phyloP scores from a whole-genome alignment of 108 stramenopile species.

The Pseudonitzschia pungens region DNA sequence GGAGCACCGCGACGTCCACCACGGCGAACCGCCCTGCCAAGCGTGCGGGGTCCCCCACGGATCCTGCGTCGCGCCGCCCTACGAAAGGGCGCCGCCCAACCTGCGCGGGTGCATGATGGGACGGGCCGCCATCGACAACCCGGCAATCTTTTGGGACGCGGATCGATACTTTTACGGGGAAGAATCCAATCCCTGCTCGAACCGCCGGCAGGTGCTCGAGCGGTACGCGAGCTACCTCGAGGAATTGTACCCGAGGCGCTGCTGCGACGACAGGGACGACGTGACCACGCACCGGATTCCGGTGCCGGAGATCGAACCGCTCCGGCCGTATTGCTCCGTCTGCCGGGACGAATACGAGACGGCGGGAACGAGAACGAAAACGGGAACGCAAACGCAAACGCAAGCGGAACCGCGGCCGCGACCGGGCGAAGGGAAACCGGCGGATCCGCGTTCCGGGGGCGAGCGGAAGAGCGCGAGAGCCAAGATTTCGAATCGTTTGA shows the following conservation, averaged over 20 bases:
- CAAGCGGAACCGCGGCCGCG: not conserved
- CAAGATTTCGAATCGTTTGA: constrained; percentile 51
- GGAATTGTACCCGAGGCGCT: constrained; percentile 66
- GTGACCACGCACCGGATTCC: constrained; percentile 25
- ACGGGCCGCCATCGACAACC: constrained; percentile 70
- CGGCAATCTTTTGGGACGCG: constrained; percentile 59
- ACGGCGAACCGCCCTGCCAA: constrained; percentile 50
- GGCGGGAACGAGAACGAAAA: not conserved
- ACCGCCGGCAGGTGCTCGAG: constrained; percentile 61
- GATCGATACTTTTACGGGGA: constrained; percentile 79
- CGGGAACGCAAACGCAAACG: too few relatives aligned
- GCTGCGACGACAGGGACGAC: constrained; percentile 62
- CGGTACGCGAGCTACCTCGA: constrained; percentile 65
- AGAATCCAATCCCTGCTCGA: constrained; percentile 59
- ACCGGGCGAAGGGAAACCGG: not conserved
- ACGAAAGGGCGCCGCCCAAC: constrained; percentile 44
- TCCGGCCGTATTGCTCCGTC: constrained; percentile 29
- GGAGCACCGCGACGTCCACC: constrained; percentile 8
- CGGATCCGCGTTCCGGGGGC: too few relatives aligned
- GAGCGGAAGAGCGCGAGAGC: too few relatives aligned
- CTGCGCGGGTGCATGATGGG: constrained; percentile 72
- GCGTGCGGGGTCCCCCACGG: constrained; percentile 53
- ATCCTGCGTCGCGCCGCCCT: constrained; percentile 59
- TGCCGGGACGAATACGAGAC: constrained; percentile 17
- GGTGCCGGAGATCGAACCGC: constrained; percentile 18